Percentiles rank a stretch among this genome's conserved stretches.
Conservation (phyloP, 306 rosid genomes). For the Trifolium dubium region DNA sequence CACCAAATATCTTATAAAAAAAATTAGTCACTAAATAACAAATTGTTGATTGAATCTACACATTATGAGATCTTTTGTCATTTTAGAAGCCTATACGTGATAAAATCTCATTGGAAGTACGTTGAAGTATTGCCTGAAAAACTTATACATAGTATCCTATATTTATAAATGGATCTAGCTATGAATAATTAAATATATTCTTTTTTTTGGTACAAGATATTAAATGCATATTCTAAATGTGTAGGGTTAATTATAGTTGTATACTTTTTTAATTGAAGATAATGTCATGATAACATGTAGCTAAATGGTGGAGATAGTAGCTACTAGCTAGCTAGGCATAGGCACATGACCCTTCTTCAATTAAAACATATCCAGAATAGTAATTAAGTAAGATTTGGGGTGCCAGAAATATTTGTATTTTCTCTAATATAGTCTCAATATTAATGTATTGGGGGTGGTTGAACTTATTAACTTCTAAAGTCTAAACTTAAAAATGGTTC, state of each 20-base stretch:
- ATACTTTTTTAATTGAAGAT: slow-evolving; percentile 20
- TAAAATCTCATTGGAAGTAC: not conserved
- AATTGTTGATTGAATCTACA: not conserved
- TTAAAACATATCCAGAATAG: slow-evolving; percentile 24
- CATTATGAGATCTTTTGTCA: slow-evolving; percentile 16
- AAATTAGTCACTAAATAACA: not conserved
- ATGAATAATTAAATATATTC: slow-evolving; percentile 29
- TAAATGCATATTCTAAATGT: slow-evolving; percentile 26
- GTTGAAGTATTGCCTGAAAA: slow-evolving; percentile 31
- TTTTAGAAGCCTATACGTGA: slow-evolving; percentile 23
- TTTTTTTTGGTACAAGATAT: not conserved
- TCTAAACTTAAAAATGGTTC: not conserved
- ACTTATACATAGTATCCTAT: slow-evolving; percentile 24
- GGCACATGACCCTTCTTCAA: not conserved
- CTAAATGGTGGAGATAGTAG: slow-evolving; percentile 30
- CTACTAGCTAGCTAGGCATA: not conserved
- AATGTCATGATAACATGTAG: slow-evolving; percentile 19
- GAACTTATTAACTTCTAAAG: not conserved
- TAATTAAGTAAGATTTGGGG: not conserved
- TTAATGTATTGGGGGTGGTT: not conserved
- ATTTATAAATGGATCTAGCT: slow-evolving; percentile 23
- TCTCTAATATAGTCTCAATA: not conserved
- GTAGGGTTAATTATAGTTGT: slow-evolving; percentile 13
- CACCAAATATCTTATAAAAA: no score
- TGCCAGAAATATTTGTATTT: not conserved